These are phyloP conservation scores for Scenedesmus sp. DNA, from an alignment of 163 green algal genomes.

Conservation along the genomic window DNA sequence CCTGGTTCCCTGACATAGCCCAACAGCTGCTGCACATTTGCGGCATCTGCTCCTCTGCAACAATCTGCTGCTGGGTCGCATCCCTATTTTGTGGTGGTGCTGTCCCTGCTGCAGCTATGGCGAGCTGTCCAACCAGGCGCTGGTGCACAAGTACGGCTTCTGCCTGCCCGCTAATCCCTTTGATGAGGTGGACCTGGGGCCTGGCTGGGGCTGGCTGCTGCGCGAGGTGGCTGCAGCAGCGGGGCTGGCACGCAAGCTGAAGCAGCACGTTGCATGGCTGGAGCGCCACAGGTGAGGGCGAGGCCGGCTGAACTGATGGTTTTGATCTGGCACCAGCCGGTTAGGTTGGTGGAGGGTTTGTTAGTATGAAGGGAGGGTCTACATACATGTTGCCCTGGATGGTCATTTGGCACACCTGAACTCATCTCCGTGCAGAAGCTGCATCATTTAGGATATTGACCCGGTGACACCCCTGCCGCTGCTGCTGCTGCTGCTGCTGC, in stretches of 20 bases:
- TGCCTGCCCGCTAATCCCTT: conserved; percentile 47
- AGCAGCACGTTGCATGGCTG: conserved; percentile 17
- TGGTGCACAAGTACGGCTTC: conserved; percentile 53
- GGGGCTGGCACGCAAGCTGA: not conserved
- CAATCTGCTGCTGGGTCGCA: not conserved
- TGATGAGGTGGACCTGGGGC: conserved; percentile 25
- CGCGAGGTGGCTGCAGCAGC: not conserved
- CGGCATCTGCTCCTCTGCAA: no score
- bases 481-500: not conserved
- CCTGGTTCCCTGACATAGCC: no score
- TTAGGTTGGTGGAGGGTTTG: no score
- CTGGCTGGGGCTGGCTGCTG: not conserved
- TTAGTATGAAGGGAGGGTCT: no score
- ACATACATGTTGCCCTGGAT: not conserved
- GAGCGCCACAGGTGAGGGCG: conserved; percentile 45
- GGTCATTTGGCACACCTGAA: not conserved
- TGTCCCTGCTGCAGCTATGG: conserved; percentile 77
- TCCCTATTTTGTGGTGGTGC: not conserved
- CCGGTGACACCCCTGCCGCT: not conserved
- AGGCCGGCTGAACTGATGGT: no score
- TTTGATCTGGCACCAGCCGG: not conserved
- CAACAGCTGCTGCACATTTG: no score
- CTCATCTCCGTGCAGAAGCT: not conserved
- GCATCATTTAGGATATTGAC: not conserved
- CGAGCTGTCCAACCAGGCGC: conserved; percentile 39